Evolutionary conservation across 345 rosid genomes (phyloP).

Genomic region (Camelina hispida): DNA sequence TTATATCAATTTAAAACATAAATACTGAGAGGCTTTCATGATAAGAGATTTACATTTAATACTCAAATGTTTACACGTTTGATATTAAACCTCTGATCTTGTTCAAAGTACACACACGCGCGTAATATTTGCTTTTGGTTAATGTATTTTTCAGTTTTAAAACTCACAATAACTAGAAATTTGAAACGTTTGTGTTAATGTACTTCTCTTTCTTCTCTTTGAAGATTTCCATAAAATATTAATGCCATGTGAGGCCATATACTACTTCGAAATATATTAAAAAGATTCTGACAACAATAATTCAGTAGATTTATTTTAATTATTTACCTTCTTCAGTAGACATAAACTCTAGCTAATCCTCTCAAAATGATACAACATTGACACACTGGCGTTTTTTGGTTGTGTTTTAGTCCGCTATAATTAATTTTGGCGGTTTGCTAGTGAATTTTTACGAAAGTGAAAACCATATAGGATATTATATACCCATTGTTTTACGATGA

Average conservation of each 20-base stretch:
- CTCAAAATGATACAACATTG: not conserved
- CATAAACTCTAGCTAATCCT: not conserved
- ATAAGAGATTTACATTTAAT: no score
- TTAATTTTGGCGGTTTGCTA: not conserved
- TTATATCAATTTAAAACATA: no score
- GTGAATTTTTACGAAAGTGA: not conserved
- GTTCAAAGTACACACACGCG: not conserved
- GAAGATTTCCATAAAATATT: no score
- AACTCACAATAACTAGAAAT: not conserved
- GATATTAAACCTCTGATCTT: not conserved
- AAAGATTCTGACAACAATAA: not conserved
- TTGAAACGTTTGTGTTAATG: no score
- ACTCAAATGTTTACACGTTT: not conserved
- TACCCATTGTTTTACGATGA: not conserved
- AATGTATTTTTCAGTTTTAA: not conserved
- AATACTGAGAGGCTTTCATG: no score
- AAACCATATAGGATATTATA: not conserved
- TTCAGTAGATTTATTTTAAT: not conserved
- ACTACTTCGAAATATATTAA: no score
- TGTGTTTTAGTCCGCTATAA: not conserved
- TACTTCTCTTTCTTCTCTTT: no score
- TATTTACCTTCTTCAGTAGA: not conserved
- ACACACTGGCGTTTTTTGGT: no score
- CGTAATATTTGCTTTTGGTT: not conserved
- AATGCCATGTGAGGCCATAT: not conserved